Conservation (phyloP, 2,329 filamentous ascomycete genomes). For the Fusarium xyrophilum region DNA sequence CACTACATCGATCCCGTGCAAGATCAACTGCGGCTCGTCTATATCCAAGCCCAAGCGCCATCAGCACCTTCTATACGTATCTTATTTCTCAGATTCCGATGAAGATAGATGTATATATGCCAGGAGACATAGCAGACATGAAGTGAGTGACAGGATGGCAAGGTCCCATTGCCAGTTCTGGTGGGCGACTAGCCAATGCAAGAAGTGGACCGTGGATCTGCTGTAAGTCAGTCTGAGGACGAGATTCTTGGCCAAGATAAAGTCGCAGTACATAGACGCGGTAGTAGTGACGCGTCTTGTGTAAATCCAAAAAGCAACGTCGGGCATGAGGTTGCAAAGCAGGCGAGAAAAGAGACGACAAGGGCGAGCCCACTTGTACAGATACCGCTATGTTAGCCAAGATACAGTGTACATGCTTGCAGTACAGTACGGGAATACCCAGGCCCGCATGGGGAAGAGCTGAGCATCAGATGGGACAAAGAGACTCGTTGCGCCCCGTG, state of each 20-base stretch:
- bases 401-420: constrained; percentile 6
- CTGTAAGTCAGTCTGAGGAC: constrained; percentile 28
- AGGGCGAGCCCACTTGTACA: constrained; percentile 2
- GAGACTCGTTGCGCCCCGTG: constrained; percentile 39
- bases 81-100: constrained; percentile 13
- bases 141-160: constrained; percentile 24
- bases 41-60: constrained; percentile 31
- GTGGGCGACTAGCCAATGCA: constrained; percentile 31
- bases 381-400: constrained; percentile 9
- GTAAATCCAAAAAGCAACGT: constrained; percentile 39
- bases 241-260: constrained; percentile 6
- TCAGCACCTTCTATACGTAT: constrained; percentile 21
- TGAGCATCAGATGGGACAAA: constrained; percentile 29
- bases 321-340: constrained; percentile 23
- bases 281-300: constrained; percentile 30
- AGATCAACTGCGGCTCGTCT: constrained; percentile 28
- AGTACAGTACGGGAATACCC: background rate
- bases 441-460: constrained; percentile 11
- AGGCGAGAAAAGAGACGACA: constrained; percentile 42
- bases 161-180: constrained; percentile 16
- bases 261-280: constrained; percentile 5
- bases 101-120: constrained; percentile 20
- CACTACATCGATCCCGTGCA: constrained; percentile 31
- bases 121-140: constrained; percentile 29
- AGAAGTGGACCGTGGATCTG: constrained; percentile 33